A percentile compares a stretch with the other conserved stretches of the same genome.
Conservation (phyloP, 495 filamentous ascomycete genomes). For the Tuber aestivum region DNA sequence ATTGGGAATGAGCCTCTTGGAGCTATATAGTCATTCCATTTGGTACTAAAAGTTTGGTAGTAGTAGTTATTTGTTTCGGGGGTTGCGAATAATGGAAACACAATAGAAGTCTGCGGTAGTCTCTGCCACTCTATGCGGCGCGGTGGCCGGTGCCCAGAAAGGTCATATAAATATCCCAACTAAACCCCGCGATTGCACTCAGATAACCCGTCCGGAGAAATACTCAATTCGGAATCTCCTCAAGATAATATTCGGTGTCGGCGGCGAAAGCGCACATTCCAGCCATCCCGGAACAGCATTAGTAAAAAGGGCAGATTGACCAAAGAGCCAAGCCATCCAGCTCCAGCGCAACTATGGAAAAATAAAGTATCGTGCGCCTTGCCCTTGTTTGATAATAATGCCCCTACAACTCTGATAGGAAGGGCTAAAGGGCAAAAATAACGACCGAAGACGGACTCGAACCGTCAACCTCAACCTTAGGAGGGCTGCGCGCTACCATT, state of each 20-base stretch:
- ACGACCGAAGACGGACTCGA: slow-evolving; percentile 27
- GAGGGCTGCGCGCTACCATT: slow-evolving; percentile 28
- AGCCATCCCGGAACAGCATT: neutral
- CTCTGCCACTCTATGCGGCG: neutral
- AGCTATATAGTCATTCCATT: neutral
- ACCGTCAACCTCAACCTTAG: slow-evolving; percentile 32
- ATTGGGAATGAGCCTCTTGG: neutral
- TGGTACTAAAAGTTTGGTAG: neutral
- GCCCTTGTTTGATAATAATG: neutral
- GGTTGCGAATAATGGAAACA: neutral
- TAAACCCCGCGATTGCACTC: neutral
- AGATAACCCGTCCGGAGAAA: neutral
- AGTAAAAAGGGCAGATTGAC: neutral
- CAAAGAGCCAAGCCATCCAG: neutral
- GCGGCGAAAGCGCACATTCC: neutral
- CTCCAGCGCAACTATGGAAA: neutral
- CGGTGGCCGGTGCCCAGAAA: neutral
- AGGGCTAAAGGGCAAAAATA: neutral
- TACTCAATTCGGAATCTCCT: neutral
- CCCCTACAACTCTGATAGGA: neutral
- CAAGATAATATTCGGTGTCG: too few species aligned
- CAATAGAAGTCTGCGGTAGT: neutral
- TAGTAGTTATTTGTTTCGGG: neutral
- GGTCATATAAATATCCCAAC: neutral
- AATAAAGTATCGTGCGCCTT: neutral